phyloP scores from a whole-genome alignment of 208 protist species.

The Tritrichomonas musculus region DNA sequence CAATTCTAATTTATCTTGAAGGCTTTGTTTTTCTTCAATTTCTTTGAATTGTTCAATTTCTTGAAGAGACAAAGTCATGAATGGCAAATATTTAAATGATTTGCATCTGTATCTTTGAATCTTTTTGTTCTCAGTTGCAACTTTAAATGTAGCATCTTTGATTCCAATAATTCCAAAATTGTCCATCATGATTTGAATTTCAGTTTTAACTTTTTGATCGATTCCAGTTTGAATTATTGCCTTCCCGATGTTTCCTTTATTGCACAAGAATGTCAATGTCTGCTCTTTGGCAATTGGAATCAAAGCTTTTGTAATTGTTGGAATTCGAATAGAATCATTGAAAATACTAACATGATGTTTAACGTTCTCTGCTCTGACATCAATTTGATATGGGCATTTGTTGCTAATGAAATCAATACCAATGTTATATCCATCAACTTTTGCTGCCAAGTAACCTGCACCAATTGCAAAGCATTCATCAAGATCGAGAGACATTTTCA shows the following conservation, averaged over 20 bases:
- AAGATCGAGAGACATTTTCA: not conserved
- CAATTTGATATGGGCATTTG: not conserved
- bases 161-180: not conserved
- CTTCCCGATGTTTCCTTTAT: not conserved
- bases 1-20: not conserved
- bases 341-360: not conserved
- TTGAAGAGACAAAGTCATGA: not conserved
- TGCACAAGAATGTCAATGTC: not conserved
- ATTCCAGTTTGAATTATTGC: not conserved
- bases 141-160: not conserved
- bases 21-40: not conserved
- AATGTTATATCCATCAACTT: not conserved
- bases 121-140: not conserved
- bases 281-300: not conserved
- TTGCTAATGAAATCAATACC: not conserved
- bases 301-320: not conserved
- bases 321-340: not conserved
- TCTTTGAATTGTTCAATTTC: not conserved
- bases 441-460: not conserved
- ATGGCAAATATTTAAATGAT: too few species aligned
- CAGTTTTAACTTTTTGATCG: not conserved
- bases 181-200: too few species aligned
- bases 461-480: slow-evolving; percentile 21
- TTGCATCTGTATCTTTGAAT: not conserved
- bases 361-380: not conserved